Evolutionary conservation across 1,284 basidiomycete genomes (phyloP).

Genomic region (Sanghuangporus sanghuang): DNA sequence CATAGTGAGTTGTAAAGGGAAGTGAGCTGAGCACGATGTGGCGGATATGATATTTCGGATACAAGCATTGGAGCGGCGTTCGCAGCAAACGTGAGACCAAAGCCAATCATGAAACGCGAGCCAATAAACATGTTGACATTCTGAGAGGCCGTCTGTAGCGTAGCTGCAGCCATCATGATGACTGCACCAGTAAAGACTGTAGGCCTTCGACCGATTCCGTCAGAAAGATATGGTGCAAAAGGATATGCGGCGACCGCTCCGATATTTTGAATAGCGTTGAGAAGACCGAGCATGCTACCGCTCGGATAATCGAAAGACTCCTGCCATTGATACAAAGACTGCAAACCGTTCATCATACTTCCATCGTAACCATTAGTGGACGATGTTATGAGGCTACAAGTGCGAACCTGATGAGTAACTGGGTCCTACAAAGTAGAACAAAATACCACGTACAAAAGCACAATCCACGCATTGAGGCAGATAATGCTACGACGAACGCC

Average conservation of each 20-base stretch:
- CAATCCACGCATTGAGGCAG: conserved; percentile 20
- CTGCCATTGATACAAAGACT: conserved; percentile 26
- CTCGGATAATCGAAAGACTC: conserved; percentile 30
- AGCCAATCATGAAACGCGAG: conserved; percentile 43
- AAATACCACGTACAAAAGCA: conserved; percentile 14
- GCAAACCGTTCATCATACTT: conserved; percentile 27
- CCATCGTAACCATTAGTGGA: conserved; percentile 27
- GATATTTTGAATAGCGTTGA: conserved; percentile 25
- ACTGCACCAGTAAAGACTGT: conserved; percentile 26
- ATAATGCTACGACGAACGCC: conserved; percentile 10
- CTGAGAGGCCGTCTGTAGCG: conserved; percentile 28
- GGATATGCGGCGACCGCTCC: conserved; percentile 19
- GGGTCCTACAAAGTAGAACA: not conserved
- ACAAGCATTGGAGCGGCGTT: conserved; percentile 48
- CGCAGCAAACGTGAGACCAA: conserved; percentile 48
- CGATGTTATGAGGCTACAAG: conserved; percentile 22
- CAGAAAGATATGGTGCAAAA: conserved; percentile 27
- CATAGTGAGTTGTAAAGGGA: conserved; percentile 53
- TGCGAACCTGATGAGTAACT: not conserved
- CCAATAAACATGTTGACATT: conserved; percentile 29
- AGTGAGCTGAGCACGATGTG: conserved; percentile 46
- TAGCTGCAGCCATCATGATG: conserved; percentile 25
- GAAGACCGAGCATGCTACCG: conserved; percentile 26
- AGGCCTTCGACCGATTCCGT: conserved; percentile 26
- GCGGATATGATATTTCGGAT: conserved; percentile 51